Conservation (phyloP, 2,329 filamentous ascomycete genomes). For the Metarhizium guizhouense region DNA sequence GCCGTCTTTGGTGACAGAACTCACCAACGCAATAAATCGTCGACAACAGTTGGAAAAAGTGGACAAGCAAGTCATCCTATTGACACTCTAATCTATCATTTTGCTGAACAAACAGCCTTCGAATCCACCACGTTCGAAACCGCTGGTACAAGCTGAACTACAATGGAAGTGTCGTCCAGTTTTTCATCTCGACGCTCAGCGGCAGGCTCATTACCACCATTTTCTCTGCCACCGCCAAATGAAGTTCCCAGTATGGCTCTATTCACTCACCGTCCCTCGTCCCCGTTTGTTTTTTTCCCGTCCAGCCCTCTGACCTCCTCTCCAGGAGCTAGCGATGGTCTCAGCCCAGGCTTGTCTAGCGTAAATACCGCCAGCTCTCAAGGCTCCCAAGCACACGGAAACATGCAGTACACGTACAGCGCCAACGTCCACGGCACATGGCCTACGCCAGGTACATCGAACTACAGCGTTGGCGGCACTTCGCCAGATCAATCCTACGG, state of each 20-base stretch:
- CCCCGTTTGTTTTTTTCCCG: constrained; percentile 16
- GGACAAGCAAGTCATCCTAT: neutral
- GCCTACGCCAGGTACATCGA: constrained; percentile 40
- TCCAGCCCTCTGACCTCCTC: constrained; percentile 26
- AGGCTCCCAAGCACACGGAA: constrained; percentile 44
- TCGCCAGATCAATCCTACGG: constrained; percentile 19
- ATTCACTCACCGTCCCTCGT: constrained; percentile 14
- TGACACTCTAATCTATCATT: neutral
- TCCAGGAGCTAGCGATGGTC: constrained; percentile 47
- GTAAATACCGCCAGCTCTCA: constrained; percentile 51
- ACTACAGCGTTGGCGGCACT: constrained; percentile 45
- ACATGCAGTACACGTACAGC: constrained; percentile 39
- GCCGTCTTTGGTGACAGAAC: neutral
- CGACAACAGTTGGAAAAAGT: neutral
- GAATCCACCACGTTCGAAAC: neutral
- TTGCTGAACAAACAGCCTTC: neutral
- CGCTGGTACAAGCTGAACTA: neutral
- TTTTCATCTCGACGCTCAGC: constrained; percentile 26
- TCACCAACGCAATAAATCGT: neutral
- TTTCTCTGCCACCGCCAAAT: constrained; percentile 26
- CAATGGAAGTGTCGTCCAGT: constrained; percentile 20
- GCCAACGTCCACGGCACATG: constrained; percentile 47
- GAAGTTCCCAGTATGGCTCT: constrained; percentile 27
- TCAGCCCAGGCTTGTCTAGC: constrained; percentile 53
- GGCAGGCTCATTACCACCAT: constrained; percentile 23